Percentiles rank a stretch among this genome's conserved stretches.
Conservation (phyloP, 2,329 filamentous ascomycete genomes). For the Neopestalotiopsis sp. region DNA sequence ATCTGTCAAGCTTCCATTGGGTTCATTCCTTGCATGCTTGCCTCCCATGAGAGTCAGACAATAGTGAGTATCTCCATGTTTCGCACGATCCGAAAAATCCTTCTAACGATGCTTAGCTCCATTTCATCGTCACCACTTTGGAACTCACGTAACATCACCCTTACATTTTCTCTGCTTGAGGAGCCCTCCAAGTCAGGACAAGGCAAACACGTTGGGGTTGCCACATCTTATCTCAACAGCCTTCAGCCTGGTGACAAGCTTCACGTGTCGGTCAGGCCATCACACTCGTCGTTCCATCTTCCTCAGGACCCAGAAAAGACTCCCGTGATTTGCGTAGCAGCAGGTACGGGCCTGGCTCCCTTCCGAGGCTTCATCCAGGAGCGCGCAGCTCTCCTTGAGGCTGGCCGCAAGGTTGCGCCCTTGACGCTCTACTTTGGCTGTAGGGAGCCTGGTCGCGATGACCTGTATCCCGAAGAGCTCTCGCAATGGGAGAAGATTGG, state of each 20-base stretch:
- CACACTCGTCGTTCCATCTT: slow-evolving; percentile 28
- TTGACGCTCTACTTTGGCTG: slow-evolving; percentile 56
- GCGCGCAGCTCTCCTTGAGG: slow-evolving; percentile 37
- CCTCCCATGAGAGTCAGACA: slow-evolving; percentile 67
- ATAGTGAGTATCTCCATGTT: slow-evolving; percentile 39
- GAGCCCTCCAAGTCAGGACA: slow-evolving; percentile 37
- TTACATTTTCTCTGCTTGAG: slow-evolving; percentile 61
- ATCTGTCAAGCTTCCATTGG: slow-evolving; percentile 44
- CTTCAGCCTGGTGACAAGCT: slow-evolving; percentile 25
- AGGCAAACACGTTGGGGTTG: slow-evolving; percentile 43
- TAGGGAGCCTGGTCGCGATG: slow-evolving; percentile 46
- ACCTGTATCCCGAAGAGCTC: slow-evolving; percentile 47
- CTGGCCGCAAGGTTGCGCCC: slow-evolving; percentile 46
- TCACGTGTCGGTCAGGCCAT: slow-evolving; percentile 19
- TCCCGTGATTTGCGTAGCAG: slow-evolving; percentile 37
- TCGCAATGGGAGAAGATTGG: slow-evolving; percentile 52
- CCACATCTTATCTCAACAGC: slow-evolving; percentile 45
- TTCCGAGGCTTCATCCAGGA: slow-evolving; percentile 55
- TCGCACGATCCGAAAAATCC: too few species aligned
- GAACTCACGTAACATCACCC: slow-evolving; percentile 47
- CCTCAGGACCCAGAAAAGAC: slow-evolving; percentile 29
- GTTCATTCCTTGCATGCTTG: slow-evolving; percentile 57
- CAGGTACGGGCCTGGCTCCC: slow-evolving; percentile 48
- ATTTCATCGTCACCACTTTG: slow-evolving; percentile 60
- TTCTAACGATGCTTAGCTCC: slow-evolving; percentile 30